A percentile compares a stretch with the other conserved stretches of the same genome.
phyloP scores from a whole-genome alignment of 225 moss, liverwort and hornwort genomes.

The Sphagnum contortum region DNA sequence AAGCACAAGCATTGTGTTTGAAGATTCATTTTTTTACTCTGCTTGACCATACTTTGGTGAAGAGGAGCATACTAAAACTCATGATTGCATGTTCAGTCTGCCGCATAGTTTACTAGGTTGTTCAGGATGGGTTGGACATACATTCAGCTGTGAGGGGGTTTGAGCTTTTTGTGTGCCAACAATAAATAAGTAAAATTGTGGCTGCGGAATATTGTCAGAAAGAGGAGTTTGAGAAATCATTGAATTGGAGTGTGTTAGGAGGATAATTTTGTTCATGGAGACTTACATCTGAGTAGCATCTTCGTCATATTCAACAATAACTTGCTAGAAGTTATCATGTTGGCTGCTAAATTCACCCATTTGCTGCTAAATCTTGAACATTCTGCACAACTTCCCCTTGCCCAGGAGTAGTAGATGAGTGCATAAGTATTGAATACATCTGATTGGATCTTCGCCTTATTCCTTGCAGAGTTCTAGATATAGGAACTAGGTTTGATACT shows the following conservation, averaged over 20 bases:
- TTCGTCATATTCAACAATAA: constrained; percentile 75
- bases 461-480: too few species aligned
- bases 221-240: background rate
- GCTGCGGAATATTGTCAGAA: background rate
- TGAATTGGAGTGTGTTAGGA: constrained; percentile 10
- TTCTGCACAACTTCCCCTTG: too few species aligned
- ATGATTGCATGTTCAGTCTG: too few species aligned
- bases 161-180: background rate
- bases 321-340: constrained; percentile 62
- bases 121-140: constrained; percentile 21
- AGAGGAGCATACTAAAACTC: too few species aligned
- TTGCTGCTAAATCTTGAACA: too few species aligned
- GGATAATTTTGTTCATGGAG: constrained; percentile 93
- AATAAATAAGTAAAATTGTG: background rate
- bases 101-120: too few species aligned
- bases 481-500: too few species aligned
- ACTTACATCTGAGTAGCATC: constrained; percentile 90
- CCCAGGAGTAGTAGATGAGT: too few species aligned
- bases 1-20: constrained; percentile 5
- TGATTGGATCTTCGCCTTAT: too few species aligned
- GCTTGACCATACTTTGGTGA: too few species aligned
- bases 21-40: too few species aligned
- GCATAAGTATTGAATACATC: too few species aligned
- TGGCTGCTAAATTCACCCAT: constrained; percentile 29
- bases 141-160: constrained; percentile 5